Base-by-base conservation (phyloP, 2,329 filamentous ascomycete genomes). In the Aureobasidium mangrovei region DNA sequence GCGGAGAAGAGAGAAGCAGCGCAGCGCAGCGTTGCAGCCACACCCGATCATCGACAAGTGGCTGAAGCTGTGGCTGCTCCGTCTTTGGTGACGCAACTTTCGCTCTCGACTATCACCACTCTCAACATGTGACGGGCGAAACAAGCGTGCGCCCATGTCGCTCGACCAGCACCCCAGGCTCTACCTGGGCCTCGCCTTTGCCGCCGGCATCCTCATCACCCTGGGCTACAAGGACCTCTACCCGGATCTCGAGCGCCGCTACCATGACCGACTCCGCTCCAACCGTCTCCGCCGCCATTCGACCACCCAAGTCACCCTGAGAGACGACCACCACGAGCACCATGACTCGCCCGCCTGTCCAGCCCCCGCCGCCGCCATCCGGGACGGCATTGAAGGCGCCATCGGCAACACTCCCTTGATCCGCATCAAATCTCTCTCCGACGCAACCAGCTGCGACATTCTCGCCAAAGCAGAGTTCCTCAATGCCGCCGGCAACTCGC, bases 341-440 rank as follows among this genome's bases (percentile, higher is more conserved):
- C 31, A 49, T 42, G 29, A 38, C 52, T 31, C 56, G 27, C 46
- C 55, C 2, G 43, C 53, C 29, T 32, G 18, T n/a, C 47, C 47
- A 32, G 12, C n/a, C 12, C 41, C 42, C 31, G 41, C 42, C 1
- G 5, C 45, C 58, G 60, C 31, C 28, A 81, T 91, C 54, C 81
- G 82, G 10, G 80, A 88, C 54, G 93, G 93, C 18, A 87, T 98
- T 57, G 90, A 95, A 69, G 88, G 85, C 43, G 88, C 86, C 66
- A 97, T 98, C 66, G 93, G 93, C 55, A 87, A 95, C 70, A 98
- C 93, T 10, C 91, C 91, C 1, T 78, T 98, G 28, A 81, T 98
- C 63, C 82, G 82, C 59, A 90, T 98, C 67, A 86, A 83, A 61
- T 91, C 87, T 36, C 79, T 98, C 27, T 94, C 88, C 3, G 83